These are phyloP conservation scores for Leonotis leonurus DNA, from an alignment of 257 asterid species.

Conservation along the genomic window DNA sequence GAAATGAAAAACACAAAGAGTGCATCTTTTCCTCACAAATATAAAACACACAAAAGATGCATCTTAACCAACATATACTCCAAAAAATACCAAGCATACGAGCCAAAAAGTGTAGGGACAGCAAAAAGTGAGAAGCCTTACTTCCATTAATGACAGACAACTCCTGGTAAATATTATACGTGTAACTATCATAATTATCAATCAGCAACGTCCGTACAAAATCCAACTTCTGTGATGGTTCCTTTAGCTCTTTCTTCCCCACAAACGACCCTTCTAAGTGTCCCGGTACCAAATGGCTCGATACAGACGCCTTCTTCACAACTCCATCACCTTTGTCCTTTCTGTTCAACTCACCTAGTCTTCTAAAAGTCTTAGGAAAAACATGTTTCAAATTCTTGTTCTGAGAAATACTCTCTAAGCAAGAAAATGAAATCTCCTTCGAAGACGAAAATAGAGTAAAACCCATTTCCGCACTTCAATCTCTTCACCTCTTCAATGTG, in stretches of 20 bases:
- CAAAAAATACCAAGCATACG: background rate
- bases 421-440: slow-evolving; percentile 41
- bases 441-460: slow-evolving; percentile 42
- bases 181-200: slow-evolving; percentile 95
- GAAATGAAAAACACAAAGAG: background rate
- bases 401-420: slow-evolving; percentile 31
- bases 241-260: slow-evolving; percentile 39
- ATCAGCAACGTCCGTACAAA: slow-evolving; percentile 73
- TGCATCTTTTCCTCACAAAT: background rate
- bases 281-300: slow-evolving; percentile 56
- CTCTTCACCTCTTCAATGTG: background rate
- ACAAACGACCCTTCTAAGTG: slow-evolving; percentile 50
- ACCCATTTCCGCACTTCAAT: slow-evolving; percentile 32
- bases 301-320: slow-evolving; percentile 35
- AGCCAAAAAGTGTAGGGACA: background rate
- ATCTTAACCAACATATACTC: background rate
- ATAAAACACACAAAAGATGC: background rate
- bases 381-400: slow-evolving; percentile 27
- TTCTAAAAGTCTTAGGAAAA: slow-evolving; percentile 33
- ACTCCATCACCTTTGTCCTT: slow-evolving; percentile 22
- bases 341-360: slow-evolving; percentile 28
- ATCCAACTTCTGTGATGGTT: slow-evolving; percentile 40
- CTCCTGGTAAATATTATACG: slow-evolving; percentile 92
- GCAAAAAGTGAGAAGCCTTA: slow-evolving; percentile 30
- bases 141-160: slow-evolving; percentile 80